Conservation (phyloP, 257 asterid species). For the Apocynum venetum region DNA sequence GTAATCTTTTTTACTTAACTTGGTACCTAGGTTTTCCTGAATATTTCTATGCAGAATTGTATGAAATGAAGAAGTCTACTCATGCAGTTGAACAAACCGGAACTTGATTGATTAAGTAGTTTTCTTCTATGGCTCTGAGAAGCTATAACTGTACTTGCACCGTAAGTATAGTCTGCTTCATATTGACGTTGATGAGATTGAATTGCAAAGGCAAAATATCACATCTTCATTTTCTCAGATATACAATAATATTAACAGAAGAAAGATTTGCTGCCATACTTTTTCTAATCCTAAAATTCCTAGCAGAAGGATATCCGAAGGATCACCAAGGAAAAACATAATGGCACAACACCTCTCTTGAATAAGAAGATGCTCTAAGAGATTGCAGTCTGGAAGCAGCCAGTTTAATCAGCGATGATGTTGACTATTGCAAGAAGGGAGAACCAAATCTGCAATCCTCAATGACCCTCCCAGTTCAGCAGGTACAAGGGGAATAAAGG, state of each 20-base stretch:
- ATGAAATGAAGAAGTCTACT: not conserved
- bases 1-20: not conserved
- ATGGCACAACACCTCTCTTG: slow-evolving; percentile 11
- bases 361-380: slow-evolving; percentile 9
- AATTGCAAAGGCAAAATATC: not conserved
- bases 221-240: slow-evolving; percentile 23
- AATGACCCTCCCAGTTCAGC: slow-evolving; percentile 85
- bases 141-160: not conserved
- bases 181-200: not conserved
- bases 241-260: slow-evolving; percentile 35
- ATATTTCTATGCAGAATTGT: too few species aligned
- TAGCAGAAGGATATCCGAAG: slow-evolving; percentile 14
- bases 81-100: not conserved
- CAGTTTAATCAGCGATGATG: slow-evolving; percentile 6
- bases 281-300: slow-evolving; percentile 21
- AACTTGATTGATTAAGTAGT: too few species aligned
- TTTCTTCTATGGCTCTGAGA: not conserved
- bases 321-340: slow-evolving; percentile 10
- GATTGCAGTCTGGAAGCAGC: slow-evolving; percentile 12
- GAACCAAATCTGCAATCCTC: slow-evolving; percentile 43
- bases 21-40: too few species aligned
- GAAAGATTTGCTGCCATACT: slow-evolving; percentile 14
- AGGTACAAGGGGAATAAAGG: slow-evolving; percentile 95
- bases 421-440: slow-evolving; percentile 23
- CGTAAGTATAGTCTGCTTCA: not conserved